phyloP scores from a whole-genome alignment of 1,139 yeast genomes.

The Yamadazyma kanchanaburiensis region DNA sequence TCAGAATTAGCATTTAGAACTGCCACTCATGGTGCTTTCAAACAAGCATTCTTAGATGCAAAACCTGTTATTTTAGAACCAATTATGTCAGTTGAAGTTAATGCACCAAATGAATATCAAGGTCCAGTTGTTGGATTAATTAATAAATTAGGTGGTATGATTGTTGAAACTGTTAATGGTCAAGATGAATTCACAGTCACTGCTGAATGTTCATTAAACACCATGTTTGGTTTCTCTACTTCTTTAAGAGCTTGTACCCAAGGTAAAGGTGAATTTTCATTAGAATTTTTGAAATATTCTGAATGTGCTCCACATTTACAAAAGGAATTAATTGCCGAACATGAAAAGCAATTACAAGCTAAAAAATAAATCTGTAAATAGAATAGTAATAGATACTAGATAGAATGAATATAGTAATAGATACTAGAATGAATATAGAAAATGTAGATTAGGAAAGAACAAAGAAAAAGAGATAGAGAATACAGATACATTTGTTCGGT shows the following conservation, averaged over 20 bases:
- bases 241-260: slow-evolving; percentile 94
- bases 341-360: slow-evolving; percentile 40
- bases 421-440: no score
- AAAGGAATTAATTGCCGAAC: slow-evolving; percentile 83
- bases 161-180: slow-evolving; percentile 90
- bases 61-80: slow-evolving; percentile 93
- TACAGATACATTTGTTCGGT: slow-evolving; percentile 5
- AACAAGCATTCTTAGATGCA: slow-evolving; percentile 81
- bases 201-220: slow-evolving; percentile 93
- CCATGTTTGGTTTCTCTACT: slow-evolving; percentile 96
- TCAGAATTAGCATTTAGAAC: slow-evolving; percentile 93
- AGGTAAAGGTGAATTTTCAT: slow-evolving; percentile 97
- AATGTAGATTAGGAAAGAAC: no score
- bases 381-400: no score
- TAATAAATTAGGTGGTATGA: slow-evolving; percentile 90
- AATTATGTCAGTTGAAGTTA: slow-evolving; percentile 87
- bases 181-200: slow-evolving; percentile 90
- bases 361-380: slow-evolving; percentile 16
- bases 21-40: slow-evolving; percentile 90
- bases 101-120: slow-evolving; percentile 96
- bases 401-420: no score
- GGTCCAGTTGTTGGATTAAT: slow-evolving; percentile 87
- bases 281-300: slow-evolving; percentile 90
- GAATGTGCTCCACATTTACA: slow-evolving; percentile 92
- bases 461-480: no score